Evolutionary conservation across 495 filamentous ascomycete species (phyloP), one percentile per base, ranked within the genome.

Genomic region (Barbatosphaeria neglecta): DNA sequence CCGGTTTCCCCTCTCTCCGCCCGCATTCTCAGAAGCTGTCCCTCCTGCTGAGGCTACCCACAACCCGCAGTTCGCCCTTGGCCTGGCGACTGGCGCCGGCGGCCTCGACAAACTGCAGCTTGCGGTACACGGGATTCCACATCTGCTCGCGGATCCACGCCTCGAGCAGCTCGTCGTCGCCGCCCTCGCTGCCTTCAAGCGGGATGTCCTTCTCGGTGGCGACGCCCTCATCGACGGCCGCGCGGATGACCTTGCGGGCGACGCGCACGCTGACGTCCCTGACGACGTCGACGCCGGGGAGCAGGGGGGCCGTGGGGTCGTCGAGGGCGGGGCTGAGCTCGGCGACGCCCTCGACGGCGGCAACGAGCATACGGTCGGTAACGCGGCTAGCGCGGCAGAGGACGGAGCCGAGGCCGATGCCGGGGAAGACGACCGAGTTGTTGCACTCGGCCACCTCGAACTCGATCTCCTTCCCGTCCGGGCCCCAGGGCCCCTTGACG

Each of bases 81-180:
- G 77, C 82, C 46, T 68, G 54, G 1, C 72, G 58, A 25, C 66
- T 74, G 5, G 79, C 79, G 10, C 52, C 59, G 1, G 62, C 62
- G 6, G 61, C 62, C 22, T 70, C 62, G 2, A 86, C 76, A 22
- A 65, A 66, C 54, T 67, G 74, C 43, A 92, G 57, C 25, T 77
- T 74, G 18, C 84, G 58, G 58, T 94, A 95, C 18, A 60, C 63
- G 2, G 88, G 74, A 50, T 90, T 76, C 89, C 88, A 95, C 88
- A 94, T 95, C 70, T 92, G 88, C 61, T 82, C 83, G 8, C 76
- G 61, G 46, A 94, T 81, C 89, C 89, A 95, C 61, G 84, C 80
- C 43, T 83, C 80, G 38, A 93, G 52, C 4, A 81, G 75, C 2
- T 45, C 60, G 10, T 80, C 74, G 6, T 73, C 62, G 4, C 67